Conservation (phyloP, 441 rosid species). For the Gossypium davidsonii region DNA sequence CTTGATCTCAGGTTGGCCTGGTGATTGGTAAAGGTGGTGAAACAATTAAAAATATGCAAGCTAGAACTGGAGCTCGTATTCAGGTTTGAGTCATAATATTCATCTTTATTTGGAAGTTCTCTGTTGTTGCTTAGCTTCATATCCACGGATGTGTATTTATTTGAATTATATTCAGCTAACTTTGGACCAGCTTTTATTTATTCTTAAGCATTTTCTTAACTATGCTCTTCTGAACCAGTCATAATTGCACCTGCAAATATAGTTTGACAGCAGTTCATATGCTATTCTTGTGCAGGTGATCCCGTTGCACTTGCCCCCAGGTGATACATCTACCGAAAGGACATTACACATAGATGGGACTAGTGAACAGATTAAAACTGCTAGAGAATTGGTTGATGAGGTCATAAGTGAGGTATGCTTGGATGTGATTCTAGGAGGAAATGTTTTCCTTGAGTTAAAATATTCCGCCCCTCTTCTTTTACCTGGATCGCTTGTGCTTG, state of each 20-base stretch:
- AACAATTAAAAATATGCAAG: slow-evolving; percentile 93
- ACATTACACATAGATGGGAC: slow-evolving; percentile 88
- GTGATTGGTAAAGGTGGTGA: slow-evolving; percentile 99
- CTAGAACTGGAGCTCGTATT: slow-evolving; percentile 80
- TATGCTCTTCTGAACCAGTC: background rate
- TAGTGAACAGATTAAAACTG: slow-evolving; percentile 82
- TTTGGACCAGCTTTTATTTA: background rate
- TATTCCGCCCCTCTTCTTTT: background rate
- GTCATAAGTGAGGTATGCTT: slow-evolving; percentile 93
- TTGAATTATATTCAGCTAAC: background rate
- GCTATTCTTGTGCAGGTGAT: slow-evolving; percentile 49
- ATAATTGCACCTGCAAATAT: background rate
- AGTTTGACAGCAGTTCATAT: background rate
- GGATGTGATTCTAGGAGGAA: slow-evolving; percentile 20
- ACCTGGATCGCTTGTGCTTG: background rate
- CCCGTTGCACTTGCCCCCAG: slow-evolving; percentile 93
- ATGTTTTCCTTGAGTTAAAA: slow-evolving; percentile 1
- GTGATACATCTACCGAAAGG: slow-evolving; percentile 71
- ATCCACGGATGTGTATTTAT: background rate
- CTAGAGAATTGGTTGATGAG: slow-evolving; percentile 85
- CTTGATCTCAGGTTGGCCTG: slow-evolving; percentile 75
- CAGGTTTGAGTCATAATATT: slow-evolving; percentile 46
- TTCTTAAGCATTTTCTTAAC: background rate
- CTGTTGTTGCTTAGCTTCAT: background rate
- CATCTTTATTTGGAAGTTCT: background rate